A percentile compares a stretch with the other conserved stretches of the same genome.
These are phyloP conservation scores for Penicillium herquei DNA, from an alignment of 495 filamentous ascomycete genomes.

Conservation along the genomic window DNA sequence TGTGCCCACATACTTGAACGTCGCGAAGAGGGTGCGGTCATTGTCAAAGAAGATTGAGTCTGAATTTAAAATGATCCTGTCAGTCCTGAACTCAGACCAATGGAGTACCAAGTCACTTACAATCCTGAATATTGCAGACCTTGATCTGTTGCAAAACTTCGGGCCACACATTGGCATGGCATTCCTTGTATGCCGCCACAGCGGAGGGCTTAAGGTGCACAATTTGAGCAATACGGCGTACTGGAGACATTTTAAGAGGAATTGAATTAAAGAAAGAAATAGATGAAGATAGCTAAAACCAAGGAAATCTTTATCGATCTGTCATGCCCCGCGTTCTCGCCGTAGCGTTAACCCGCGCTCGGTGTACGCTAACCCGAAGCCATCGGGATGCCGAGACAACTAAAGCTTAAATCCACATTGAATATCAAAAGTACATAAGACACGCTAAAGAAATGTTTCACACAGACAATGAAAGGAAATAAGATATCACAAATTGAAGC, in stretches of 20 bases:
- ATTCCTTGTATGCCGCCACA: constrained; percentile 65
- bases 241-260: constrained; percentile 23
- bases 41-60: constrained; percentile 73
- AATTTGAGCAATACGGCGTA: constrained; percentile 62
- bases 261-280: not conserved
- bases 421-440: too few species aligned
- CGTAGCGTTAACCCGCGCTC: constrained; percentile 22
- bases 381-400: constrained; percentile 6
- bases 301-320: not conserved
- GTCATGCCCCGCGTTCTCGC: constrained; percentile 21
- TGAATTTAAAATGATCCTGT: constrained; percentile 18
- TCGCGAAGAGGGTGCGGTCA: constrained; percentile 63
- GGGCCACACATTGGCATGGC: constrained; percentile 71
- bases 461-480: too few species aligned
- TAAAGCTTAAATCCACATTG: not conserved
- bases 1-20: constrained; percentile 70
- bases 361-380: constrained; percentile 32
- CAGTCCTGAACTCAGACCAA: not conserved
- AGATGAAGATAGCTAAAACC: not conserved
- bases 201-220: constrained; percentile 67
- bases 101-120: constrained; percentile 29
- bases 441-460: too few species aligned
- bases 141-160: constrained; percentile 71
- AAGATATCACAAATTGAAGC: too few species aligned
- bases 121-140: constrained; percentile 70